phyloP scores from a whole-genome alignment of 1,284 basidiomycete species.

The Schizophyllum amplum region DNA sequence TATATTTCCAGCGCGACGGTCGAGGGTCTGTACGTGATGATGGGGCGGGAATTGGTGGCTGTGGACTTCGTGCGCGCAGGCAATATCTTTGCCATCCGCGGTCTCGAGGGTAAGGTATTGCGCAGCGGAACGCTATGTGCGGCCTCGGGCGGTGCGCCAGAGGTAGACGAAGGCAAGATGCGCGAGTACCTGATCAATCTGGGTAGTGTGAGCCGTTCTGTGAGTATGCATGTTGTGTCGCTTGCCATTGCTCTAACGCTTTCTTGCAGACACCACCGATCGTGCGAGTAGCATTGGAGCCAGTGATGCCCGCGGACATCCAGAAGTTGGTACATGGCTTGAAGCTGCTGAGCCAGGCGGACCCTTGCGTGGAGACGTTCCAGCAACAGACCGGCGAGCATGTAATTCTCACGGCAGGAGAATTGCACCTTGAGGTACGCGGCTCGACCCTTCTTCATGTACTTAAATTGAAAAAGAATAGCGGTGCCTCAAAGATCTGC shows the following conservation, averaged over 20 bases:
- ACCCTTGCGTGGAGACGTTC: slow-evolving; percentile 96
- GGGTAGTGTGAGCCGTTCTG: slow-evolving; percentile 67
- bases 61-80: slow-evolving; percentile 88
- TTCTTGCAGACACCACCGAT: slow-evolving; percentile 71
- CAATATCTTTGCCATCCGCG: slow-evolving; percentile 91
- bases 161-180: slow-evolving; percentile 28
- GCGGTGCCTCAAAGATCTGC: slow-evolving; percentile 92
- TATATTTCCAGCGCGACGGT: slow-evolving; percentile 61
- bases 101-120: slow-evolving; percentile 86
- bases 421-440: slow-evolving; percentile 87
- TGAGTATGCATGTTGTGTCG: slow-evolving; percentile 27
- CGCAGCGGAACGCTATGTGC: slow-evolving; percentile 89
- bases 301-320: slow-evolving; percentile 85
- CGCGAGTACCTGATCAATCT: slow-evolving; percentile 72
- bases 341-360: slow-evolving; percentile 87
- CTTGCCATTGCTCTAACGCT: slow-evolving; percentile 3
- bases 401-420: slow-evolving; percentile 94
- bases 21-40: slow-evolving; percentile 90
- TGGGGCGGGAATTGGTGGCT: slow-evolving; percentile 89
- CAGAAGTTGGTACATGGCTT: slow-evolving; percentile 85
- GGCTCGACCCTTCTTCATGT: neutral
- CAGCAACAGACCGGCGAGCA: slow-evolving; percentile 97
- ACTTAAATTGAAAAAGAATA: too few relatives aligned
- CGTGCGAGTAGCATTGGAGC: slow-evolving; percentile 93
- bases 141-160: slow-evolving; percentile 37